Conservation (phyloP, 208 protist species). For the Crithidia acanthocephali region DNA sequence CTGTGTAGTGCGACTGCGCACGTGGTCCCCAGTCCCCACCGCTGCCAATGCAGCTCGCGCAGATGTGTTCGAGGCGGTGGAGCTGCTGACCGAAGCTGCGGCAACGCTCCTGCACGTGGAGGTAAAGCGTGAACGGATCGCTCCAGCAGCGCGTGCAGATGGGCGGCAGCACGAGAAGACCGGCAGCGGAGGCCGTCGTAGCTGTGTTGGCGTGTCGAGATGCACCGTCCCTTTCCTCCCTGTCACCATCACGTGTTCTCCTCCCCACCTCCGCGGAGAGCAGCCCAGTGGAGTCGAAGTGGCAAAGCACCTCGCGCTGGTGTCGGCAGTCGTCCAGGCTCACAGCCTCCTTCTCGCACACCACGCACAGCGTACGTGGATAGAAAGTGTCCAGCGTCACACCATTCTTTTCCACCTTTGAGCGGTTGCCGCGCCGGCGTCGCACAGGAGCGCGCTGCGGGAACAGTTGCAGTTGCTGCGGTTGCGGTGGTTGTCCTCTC, state of each 20-base stretch:
- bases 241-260: neutral
- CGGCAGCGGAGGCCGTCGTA: neutral
- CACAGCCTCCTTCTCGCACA: constrained; percentile 40
- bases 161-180: constrained; percentile 26
- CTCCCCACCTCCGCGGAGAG: neutral
- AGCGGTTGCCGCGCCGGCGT: neutral
- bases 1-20: constrained; percentile 7
- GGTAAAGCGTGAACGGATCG: constrained; percentile 32
- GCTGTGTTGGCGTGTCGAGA: neutral
- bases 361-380: constrained; percentile 41
- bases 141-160: constrained; percentile 52
- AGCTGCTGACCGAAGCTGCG: constrained; percentile 25
- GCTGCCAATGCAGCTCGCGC: constrained; percentile 45
- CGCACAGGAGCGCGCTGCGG: neutral
- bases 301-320: constrained; percentile 17
- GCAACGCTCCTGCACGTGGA: constrained; percentile 32
- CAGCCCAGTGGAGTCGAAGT: neutral
- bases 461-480: neutral
- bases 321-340: constrained; percentile 34
- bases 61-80: constrained; percentile 28
- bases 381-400: constrained; percentile 57
- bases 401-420: neutral
- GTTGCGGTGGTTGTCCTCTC: neutral
- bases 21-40: constrained; percentile 23
- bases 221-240: neutral